A percentile compares a stretch with the other conserved stretches of the same genome.
These are phyloP conservation scores for Hericium alpestre DNA, from an alignment of 768 basidiomycete species.

Conservation along the genomic window DNA sequence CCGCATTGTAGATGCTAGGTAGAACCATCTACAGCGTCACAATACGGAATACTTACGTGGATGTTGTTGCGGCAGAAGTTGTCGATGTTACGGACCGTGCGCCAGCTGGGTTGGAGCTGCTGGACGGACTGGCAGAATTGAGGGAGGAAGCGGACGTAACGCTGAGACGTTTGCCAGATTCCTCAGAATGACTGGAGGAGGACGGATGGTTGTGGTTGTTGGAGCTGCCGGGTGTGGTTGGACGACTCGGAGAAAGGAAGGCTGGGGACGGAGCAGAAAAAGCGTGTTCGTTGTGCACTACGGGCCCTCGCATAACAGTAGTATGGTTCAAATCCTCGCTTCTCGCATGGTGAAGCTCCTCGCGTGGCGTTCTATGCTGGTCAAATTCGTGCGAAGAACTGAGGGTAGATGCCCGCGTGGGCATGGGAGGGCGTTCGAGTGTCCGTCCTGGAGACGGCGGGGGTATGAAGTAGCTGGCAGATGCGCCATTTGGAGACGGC, in stretches of 20 bases:
- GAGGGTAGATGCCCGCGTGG: slow-evolving; percentile 57
- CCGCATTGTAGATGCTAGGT: background rate
- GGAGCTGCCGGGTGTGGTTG: slow-evolving; percentile 47
- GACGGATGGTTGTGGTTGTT: slow-evolving; percentile 37
- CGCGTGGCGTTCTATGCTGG: slow-evolving; percentile 29
- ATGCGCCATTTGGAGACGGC: background rate
- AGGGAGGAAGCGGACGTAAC: slow-evolving; percentile 38
- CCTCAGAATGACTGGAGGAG: slow-evolving; percentile 44
- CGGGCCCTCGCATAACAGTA: slow-evolving; percentile 41
- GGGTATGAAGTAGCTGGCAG: background rate
- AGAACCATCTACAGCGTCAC: background rate
- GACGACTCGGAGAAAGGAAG: slow-evolving; percentile 46
- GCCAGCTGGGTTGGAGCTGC: slow-evolving; percentile 39
- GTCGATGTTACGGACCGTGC: slow-evolving; percentile 31
- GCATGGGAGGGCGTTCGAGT: slow-evolving; percentile 43
- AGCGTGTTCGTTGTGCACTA: slow-evolving; percentile 46
- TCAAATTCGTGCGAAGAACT: slow-evolving; percentile 42
- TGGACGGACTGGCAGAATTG: slow-evolving; percentile 39
- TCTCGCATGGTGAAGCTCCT: slow-evolving; percentile 11
- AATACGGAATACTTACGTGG: slow-evolving; percentile 6
- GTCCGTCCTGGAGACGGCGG: slow-evolving; percentile 1
- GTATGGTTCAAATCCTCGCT: slow-evolving; percentile 29
- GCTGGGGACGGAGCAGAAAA: slow-evolving; percentile 15
- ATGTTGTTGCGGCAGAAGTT: slow-evolving; percentile 37
- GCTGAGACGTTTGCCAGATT: slow-evolving; percentile 36